phyloP scores from a whole-genome alignment of 2,329 filamentous ascomycete species.

The Parastagonospora nodorum region DNA sequence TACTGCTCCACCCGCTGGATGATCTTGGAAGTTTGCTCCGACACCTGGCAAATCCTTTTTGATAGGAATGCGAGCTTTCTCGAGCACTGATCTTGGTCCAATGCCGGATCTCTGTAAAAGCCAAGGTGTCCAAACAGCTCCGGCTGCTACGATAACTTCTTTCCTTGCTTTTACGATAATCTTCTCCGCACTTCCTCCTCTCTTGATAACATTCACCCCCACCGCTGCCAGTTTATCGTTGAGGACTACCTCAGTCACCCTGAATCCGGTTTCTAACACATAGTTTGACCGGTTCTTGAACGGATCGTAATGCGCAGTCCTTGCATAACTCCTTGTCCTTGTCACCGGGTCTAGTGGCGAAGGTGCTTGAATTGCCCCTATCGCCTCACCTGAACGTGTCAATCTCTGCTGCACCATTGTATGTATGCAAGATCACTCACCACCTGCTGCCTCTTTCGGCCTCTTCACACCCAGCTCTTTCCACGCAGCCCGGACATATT shows the following conservation, averaged over 20 bases:
- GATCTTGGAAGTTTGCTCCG: constrained; percentile 42
- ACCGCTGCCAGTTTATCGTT: neutral
- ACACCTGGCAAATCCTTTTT: constrained; percentile 32
- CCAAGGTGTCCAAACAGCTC: constrained; percentile 20
- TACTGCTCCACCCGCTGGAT: constrained; percentile 10
- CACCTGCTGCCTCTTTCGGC: constrained; percentile 12
- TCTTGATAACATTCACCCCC: constrained; percentile 2
- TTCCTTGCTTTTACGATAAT: constrained; percentile 7
- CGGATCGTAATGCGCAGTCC: constrained; percentile 37
- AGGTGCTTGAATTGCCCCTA: constrained; percentile 13
- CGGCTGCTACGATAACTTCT: constrained; percentile 24
- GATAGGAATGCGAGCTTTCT: constrained; percentile 20
- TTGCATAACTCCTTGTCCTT: constrained; percentile 34
- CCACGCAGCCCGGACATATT: constrained; percentile 12
- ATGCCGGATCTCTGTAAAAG: constrained; percentile 24
- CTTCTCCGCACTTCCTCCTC: neutral
- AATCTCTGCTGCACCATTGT: no score
- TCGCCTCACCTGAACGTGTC: neutral
- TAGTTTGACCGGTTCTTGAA: constrained; percentile 28
- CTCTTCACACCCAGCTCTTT: constrained; percentile 9
- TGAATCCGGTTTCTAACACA: constrained; percentile 21
- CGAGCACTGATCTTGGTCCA: constrained; percentile 19
- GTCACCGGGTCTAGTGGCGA: constrained; percentile 10
- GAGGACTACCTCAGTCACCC: constrained; percentile 13
- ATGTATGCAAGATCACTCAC: neutral